These are phyloP conservation scores for Passiflora organensis DNA, from an alignment of 345 rosid species.

Conservation along the genomic window DNA sequence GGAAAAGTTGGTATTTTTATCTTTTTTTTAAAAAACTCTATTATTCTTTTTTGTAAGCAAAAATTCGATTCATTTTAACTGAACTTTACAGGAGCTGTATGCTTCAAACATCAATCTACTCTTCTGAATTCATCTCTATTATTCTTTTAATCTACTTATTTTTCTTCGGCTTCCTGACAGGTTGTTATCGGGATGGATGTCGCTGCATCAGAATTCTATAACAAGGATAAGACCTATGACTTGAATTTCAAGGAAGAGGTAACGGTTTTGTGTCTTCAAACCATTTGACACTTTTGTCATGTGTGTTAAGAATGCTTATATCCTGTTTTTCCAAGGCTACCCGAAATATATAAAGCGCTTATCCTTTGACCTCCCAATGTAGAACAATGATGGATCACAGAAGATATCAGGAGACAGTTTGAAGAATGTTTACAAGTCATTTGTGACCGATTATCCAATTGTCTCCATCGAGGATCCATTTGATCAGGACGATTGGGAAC, in stretches of 20 bases:
- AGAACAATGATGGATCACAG: conserved; percentile 81
- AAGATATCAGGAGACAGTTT: conserved; percentile 86
- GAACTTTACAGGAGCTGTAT: too few relatives aligned
- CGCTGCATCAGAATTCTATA: conserved; percentile 71
- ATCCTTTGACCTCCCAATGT: conserved; percentile 10
- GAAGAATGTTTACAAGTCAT: conserved; percentile 85
- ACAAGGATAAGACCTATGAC: conserved; percentile 48
- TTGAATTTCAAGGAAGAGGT: conserved; percentile 37
- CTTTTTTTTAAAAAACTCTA: too few relatives aligned
- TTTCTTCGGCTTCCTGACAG: conserved; percentile 23
- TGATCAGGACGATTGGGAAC: conserved; percentile 98
- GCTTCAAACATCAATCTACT: too few relatives aligned
- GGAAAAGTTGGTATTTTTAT: conserved; percentile 33
- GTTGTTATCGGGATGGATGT: conserved; percentile 75
- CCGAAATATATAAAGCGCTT: not conserved
- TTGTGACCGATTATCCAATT: conserved; percentile 79
- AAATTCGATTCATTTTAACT: too few relatives aligned
- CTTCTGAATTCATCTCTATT: too few relatives aligned
- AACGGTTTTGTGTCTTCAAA: not conserved
- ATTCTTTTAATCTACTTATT: not conserved
- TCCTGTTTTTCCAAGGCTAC: not conserved
- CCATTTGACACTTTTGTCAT: not conserved
- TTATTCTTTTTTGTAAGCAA: not conserved
- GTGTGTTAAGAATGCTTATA: not conserved
- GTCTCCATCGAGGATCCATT: conserved; percentile 96